A percentile compares a stretch with the other conserved stretches of the same genome.
Evolutionary conservation across 2,329 filamentous ascomycete genomes (phyloP).

Genomic region (Phyllosticta ampelicida): DNA sequence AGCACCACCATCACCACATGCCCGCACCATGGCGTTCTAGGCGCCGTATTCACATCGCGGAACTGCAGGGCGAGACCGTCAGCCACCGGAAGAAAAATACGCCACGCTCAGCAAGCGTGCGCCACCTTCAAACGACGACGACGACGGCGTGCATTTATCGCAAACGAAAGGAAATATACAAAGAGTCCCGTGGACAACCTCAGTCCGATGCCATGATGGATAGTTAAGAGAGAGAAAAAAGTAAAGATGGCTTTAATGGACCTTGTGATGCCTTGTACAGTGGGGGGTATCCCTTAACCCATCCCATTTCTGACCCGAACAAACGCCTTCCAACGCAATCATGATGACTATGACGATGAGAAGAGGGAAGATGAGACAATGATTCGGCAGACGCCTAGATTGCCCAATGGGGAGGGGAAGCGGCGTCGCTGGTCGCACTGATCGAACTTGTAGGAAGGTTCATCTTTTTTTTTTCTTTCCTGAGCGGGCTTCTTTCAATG

Average conservation of each 20-base stretch:
- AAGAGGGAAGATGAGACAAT: background rate
- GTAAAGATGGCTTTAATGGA: background rate
- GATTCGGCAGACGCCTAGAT: background rate
- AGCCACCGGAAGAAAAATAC: background rate
- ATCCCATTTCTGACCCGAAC: background rate
- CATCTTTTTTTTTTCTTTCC: background rate
- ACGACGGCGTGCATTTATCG: background rate
- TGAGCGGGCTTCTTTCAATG: conserved; percentile 9
- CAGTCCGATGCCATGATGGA: background rate
- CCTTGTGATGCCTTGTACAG: background rate
- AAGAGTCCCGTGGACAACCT: background rate
- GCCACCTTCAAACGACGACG: background rate
- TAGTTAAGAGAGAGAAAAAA: background rate
- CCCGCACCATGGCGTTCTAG: background rate
- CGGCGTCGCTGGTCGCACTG: background rate
- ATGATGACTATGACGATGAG: background rate
- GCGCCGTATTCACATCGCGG: background rate
- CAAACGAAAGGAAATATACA: too few relatives aligned
- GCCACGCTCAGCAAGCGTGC: background rate
- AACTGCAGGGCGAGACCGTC: background rate
- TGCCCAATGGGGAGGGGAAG: background rate
- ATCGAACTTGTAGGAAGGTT: conserved; percentile 4
- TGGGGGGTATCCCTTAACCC: background rate
- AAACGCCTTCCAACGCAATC: background rate
- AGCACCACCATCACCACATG: background rate